Evolutionary conservation across 2,329 filamentous ascomycete genomes (phyloP).

Genomic region (Tolypocladium guangdongense): DNA sequence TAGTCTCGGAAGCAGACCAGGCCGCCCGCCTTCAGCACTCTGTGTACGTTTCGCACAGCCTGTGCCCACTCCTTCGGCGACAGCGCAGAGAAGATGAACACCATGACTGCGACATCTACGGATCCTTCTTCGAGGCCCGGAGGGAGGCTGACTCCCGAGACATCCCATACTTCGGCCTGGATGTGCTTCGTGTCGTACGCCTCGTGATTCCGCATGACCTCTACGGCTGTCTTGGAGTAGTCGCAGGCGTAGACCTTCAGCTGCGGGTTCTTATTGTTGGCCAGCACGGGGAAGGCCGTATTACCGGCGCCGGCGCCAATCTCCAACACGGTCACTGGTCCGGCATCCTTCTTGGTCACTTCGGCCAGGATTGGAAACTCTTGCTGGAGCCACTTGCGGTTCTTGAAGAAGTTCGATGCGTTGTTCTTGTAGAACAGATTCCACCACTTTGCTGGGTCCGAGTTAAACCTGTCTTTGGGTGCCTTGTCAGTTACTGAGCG

Average conservation of each 20-base stretch:
- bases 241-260: conserved; percentile 89
- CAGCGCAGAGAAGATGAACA: conserved; percentile 95
- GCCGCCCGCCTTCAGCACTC: conserved; percentile 83
- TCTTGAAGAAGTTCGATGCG: conserved; percentile 95
- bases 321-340: conserved; percentile 65
- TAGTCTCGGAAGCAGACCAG: conserved; percentile 93
- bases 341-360: conserved; percentile 60
- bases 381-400: conserved; percentile 92
- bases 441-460: conserved; percentile 92
- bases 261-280: conserved; percentile 69
- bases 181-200: conserved; percentile 63
- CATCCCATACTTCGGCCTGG: conserved; percentile 92
- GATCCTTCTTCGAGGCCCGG: conserved; percentile 65
- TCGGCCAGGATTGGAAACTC: conserved; percentile 85
- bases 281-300: conserved; percentile 84
- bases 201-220: conserved; percentile 76
- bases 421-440: conserved; percentile 98
- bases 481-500: conserved; percentile 26
- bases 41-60: conserved; percentile 71
- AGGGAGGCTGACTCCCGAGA: conserved; percentile 60
- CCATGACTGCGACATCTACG: conserved; percentile 86
- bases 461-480: conserved; percentile 65
- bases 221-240: conserved; percentile 89
- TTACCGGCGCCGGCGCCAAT: conserved; percentile 94
- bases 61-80: conserved; percentile 74